Evolutionary conservation across 306 rosid species (phyloP).

Genomic region (Senna siamea): DNA sequence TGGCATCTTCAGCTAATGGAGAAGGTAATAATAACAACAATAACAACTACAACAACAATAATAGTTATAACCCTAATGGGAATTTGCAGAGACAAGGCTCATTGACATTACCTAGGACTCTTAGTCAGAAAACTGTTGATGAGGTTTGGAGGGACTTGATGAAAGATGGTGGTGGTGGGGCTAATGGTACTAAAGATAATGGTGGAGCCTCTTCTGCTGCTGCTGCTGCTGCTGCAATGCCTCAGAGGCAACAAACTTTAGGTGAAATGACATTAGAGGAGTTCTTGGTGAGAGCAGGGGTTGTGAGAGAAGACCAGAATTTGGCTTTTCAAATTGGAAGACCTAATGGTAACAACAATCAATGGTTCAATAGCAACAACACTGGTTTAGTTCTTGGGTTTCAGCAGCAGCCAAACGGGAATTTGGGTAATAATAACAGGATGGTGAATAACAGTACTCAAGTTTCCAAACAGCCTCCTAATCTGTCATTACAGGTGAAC

Average conservation of each 20-base stretch:
- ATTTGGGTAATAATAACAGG: slow-evolving; percentile 45
- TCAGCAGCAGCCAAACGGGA: slow-evolving; percentile 58
- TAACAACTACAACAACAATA: not conserved
- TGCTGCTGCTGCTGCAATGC: slow-evolving; percentile 35
- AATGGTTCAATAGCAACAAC: slow-evolving; percentile 55
- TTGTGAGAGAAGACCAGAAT: slow-evolving; percentile 74
- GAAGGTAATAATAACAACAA: not conserved
- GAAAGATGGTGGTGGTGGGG: slow-evolving; percentile 53
- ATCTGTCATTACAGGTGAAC: slow-evolving; percentile 48
- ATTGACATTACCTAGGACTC: slow-evolving; percentile 80
- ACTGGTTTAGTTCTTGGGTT: slow-evolving; percentile 51
- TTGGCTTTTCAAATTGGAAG: slow-evolving; percentile 42
- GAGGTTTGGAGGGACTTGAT: slow-evolving; percentile 86
- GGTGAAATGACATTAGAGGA: slow-evolving; percentile 95
- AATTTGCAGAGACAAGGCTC: slow-evolving; percentile 94
- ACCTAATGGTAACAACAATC: slow-evolving; percentile 42
- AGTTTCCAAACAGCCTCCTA: slow-evolving; percentile 54
- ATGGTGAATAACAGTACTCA: slow-evolving; percentile 47
- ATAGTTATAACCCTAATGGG: slow-evolving; percentile 29
- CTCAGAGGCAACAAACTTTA: slow-evolving; percentile 79
- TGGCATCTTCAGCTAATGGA: slow-evolving; percentile 44
- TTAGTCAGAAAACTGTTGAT: slow-evolving; percentile 93
- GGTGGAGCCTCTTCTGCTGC: too few species aligned
- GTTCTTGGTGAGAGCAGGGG: slow-evolving; percentile 89
- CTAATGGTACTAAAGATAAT: too few species aligned